Evolutionary conservation across 1,284 basidiomycete genomes (phyloP).

Genomic region (Austroboletus niveus): DNA sequence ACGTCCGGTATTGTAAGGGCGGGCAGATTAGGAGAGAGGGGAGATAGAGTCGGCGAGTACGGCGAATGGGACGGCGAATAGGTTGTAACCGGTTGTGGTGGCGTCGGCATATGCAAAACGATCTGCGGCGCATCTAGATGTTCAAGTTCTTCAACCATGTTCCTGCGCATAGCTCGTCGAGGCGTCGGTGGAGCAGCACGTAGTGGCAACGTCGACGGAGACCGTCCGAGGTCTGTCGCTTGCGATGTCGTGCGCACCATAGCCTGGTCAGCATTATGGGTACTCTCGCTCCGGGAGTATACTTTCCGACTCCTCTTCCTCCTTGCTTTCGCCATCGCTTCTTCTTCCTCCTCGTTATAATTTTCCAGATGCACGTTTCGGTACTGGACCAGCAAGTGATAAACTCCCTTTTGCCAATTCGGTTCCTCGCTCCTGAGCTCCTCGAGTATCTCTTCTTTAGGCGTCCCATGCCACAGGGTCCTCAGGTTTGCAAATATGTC

Average conservation of each 20-base stretch:
- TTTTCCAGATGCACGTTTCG: constrained; percentile 67
- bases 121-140: constrained; percentile 24
- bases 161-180: constrained; percentile 36
- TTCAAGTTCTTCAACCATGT: constrained; percentile 18
- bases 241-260: constrained; percentile 27
- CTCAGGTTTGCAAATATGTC: constrained; percentile 91
- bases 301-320: constrained; percentile 34
- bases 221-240: constrained; percentile 27
- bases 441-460: constrained; percentile 69
- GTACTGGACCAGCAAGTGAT: constrained; percentile 82
- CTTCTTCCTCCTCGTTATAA: constrained; percentile 58
- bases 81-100: constrained; percentile 21
- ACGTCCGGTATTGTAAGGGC: constrained; percentile 36
- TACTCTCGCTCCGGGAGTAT: constrained; percentile 12
- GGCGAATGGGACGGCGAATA: constrained; percentile 31
- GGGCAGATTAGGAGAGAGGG: constrained; percentile 37
- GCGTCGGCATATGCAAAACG: constrained; percentile 31
- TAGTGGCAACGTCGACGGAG: constrained; percentile 43
- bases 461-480: constrained; percentile 83
- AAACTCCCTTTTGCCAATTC: constrained; percentile 93
- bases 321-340: constrained; percentile 33
- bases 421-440: constrained; percentile 63
- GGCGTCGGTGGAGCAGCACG: constrained; percentile 63
- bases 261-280: background rate
- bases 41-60: constrained; percentile 13